Conservation (phyloP, 2,329 filamentous ascomycete genomes). For the Coleophoma eucalyptorum region DNA sequence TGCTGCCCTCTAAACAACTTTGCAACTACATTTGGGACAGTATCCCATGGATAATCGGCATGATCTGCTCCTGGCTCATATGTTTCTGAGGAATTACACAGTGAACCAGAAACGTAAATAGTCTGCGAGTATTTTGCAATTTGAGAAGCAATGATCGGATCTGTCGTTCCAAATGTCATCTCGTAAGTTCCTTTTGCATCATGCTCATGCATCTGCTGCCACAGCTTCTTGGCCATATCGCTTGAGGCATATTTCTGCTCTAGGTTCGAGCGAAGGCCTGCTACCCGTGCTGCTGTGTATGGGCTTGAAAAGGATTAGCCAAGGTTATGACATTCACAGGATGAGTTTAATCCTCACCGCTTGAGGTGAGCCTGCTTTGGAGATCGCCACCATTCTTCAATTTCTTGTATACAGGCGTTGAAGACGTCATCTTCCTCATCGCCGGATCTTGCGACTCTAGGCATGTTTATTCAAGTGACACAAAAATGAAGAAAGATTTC, state of each 20-base stretch:
- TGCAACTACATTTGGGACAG: conserved; percentile 67
- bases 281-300: not conserved
- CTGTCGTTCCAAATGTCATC: conserved; percentile 60
- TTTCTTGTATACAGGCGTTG: not conserved
- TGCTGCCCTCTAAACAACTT: conserved; percentile 68
- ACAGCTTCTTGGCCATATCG: not conserved
- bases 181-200: not conserved
- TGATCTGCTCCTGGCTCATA: conserved; percentile 71
- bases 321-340: not conserved
- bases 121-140: conserved; percentile 68
- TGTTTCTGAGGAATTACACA: conserved; percentile 63
- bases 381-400: not conserved
- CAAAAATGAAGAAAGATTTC: no score
- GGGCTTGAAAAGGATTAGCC: not conserved
- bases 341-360: not conserved
- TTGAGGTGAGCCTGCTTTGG: not conserved
- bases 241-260: not conserved
- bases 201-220: not conserved
- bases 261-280: not conserved
- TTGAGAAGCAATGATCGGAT: conserved; percentile 70
- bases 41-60: conserved; percentile 58
- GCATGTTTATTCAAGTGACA: no score
- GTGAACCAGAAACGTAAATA: conserved; percentile 66
- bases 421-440: no score
- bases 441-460: no score